Conservation (phyloP, 495 filamentous ascomycete genomes). For the Corynascus novoguineensis region DNA sequence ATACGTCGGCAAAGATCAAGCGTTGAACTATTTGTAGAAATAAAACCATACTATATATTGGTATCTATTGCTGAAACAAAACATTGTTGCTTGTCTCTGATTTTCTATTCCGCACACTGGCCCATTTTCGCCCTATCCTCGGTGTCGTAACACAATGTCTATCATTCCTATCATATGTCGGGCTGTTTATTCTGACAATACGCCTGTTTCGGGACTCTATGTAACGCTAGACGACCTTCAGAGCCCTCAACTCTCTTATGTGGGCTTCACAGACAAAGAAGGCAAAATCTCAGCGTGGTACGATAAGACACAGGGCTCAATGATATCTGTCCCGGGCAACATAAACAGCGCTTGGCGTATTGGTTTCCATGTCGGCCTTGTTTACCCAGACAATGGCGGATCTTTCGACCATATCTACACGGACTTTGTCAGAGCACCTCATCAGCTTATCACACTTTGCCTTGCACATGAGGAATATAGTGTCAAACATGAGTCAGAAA, state of each 20-base stretch:
- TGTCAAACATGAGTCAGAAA: background rate
- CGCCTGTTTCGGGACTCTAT: background rate
- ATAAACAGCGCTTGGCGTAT: background rate
- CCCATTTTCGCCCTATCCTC: no score
- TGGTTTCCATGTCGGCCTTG: background rate
- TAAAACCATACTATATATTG: no score
- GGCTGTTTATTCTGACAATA: background rate
- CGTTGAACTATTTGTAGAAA: no score
- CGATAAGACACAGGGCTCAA: background rate
- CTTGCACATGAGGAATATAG: background rate
- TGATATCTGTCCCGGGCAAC: background rate
- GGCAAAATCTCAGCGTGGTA: background rate
- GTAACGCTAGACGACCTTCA: background rate
- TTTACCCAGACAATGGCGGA: background rate
- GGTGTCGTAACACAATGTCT: background rate
- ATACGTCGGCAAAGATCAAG: no score
- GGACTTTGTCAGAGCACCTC: background rate
- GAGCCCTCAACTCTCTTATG: background rate
- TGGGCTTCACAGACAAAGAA: background rate
- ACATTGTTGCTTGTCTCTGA: no score
- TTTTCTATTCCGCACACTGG: no score
- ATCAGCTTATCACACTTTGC: background rate
- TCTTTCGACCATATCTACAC: background rate
- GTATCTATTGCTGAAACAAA: no score
- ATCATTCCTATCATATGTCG: background rate